Evolutionary conservation across 2,329 filamentous ascomycete genomes (phyloP).

Genomic region (Chrysosporium queenslandicum): DNA sequence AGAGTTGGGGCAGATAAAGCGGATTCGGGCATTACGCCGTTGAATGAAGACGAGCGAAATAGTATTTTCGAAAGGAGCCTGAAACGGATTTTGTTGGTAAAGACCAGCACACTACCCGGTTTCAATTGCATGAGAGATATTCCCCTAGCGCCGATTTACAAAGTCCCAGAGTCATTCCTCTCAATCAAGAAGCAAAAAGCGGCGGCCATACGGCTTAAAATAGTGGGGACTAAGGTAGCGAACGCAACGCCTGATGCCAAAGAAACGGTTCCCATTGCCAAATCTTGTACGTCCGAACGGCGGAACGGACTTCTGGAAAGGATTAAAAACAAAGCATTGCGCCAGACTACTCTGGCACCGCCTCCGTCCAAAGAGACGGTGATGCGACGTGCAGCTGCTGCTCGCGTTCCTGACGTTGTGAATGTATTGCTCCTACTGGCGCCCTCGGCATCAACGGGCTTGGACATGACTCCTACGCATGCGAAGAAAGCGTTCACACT

Average conservation of each 20-base stretch:
- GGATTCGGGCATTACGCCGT: constrained; percentile 15
- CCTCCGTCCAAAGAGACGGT: constrained; percentile 47
- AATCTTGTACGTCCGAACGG: constrained; percentile 26
- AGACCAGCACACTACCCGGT: constrained; percentile 27
- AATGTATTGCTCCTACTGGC: constrained; percentile 56
- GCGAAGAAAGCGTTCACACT: constrained; percentile 57
- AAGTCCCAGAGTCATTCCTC: constrained; percentile 13
- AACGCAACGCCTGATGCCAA: constrained; percentile 7
- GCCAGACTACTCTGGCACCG: constrained; percentile 38
- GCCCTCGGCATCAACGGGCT: constrained; percentile 28
- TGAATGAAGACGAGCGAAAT: constrained; percentile 42
- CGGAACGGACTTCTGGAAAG: constrained; percentile 62
- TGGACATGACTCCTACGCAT: constrained; percentile 30
- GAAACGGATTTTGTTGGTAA: constrained; percentile 38
- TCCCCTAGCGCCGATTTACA: constrained; percentile 29
- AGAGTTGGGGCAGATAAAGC: constrained; percentile 13
- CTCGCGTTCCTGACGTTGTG: constrained; percentile 58
- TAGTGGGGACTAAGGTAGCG: constrained; percentile 29
- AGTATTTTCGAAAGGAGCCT: constrained; percentile 42
- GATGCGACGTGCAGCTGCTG: constrained; percentile 54
- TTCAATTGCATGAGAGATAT: constrained; percentile 28
- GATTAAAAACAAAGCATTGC: constrained; percentile 57
- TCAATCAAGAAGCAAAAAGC: constrained; percentile 27
- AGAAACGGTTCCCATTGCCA: constrained; percentile 16
- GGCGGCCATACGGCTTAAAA: constrained; percentile 33